Evolutionary conservation across 345 rosid genomes (phyloP).

Genomic region (Capsella bursapastoris): DNA sequence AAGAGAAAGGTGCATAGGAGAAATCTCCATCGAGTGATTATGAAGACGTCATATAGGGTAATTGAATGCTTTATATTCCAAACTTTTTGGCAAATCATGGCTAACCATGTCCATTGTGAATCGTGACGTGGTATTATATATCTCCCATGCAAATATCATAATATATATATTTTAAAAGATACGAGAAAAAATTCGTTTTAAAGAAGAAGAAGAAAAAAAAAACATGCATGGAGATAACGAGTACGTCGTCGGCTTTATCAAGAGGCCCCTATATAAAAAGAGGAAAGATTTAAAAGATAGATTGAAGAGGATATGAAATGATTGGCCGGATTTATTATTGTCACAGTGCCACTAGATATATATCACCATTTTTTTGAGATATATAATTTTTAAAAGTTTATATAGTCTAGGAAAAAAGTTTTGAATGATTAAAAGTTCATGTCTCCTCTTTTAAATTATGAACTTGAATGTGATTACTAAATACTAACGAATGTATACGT

Average conservation of each 20-base stretch:
- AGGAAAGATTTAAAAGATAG: constrained; percentile 34
- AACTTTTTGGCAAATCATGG: constrained; percentile 47
- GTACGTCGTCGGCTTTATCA: constrained; percentile 46
- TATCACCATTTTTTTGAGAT: not conserved
- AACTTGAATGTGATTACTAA: not conserved
- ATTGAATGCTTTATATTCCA: constrained; percentile 33
- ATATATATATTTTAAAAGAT: not conserved
- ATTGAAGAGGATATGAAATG: constrained; percentile 41
- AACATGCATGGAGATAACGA: constrained; percentile 47
- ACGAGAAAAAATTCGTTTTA: not conserved
- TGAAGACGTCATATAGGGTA: constrained; percentile 19
- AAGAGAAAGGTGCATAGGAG: constrained; percentile 23
- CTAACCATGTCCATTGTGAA: constrained; percentile 39
- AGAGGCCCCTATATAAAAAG: constrained; percentile 37
- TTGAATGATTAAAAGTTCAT: not conserved
- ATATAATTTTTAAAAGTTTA: not conserved
- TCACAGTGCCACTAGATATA: constrained; percentile 33
- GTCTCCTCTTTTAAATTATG: not conserved
- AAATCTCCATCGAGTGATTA: constrained; percentile 7
- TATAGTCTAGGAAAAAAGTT: not conserved
- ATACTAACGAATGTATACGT: not conserved
- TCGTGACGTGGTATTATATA: constrained; percentile 35
- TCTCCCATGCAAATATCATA: constrained; percentile 32
- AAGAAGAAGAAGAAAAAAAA: too few relatives aligned
- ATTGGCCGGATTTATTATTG: constrained; percentile 33